Conservation (phyloP, 345 rosid genomes). For the Excoecaria agallocha region DNA sequence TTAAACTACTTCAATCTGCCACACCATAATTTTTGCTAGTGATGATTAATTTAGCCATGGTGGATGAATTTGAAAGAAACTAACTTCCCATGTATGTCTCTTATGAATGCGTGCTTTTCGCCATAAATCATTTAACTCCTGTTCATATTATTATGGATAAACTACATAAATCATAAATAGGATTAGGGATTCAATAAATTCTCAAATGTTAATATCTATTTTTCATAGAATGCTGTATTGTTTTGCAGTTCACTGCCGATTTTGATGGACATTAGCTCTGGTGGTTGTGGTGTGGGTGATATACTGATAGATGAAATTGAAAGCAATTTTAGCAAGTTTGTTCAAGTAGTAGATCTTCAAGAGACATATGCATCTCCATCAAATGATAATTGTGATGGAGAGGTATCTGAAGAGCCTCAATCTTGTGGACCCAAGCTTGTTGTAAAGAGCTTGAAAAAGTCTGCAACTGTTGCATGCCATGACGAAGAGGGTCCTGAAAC, state of each 20-base stretch:
- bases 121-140: too few species aligned
- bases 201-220: too few species aligned
- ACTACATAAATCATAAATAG: too few species aligned
- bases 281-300: conserved; percentile 19
- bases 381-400: conserved; percentile 34
- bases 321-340: conserved; percentile 20
- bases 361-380: conserved; percentile 32
- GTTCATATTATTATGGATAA: not conserved
- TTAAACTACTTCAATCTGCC: not conserved
- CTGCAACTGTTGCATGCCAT: conserved; percentile 26
- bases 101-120: too few species aligned
- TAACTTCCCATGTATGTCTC: not conserved
- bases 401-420: conserved; percentile 32
- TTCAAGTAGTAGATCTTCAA: conserved; percentile 27
- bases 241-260: conserved; percentile 5
- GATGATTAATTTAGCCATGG: not conserved
- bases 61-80: not conserved
- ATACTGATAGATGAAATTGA: conserved; percentile 38
- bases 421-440: conserved; percentile 16
- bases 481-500: conserved; percentile 36
- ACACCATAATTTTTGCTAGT: not conserved
- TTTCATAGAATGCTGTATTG: not conserved
- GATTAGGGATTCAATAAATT: too few species aligned
- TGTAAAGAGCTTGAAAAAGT: conserved; percentile 29
- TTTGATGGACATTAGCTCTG: conserved; percentile 39